Evolutionary conservation across 805 yeast species (phyloP), one percentile per base, ranked within the genome.

Genomic region (Metschnikowia proteae): DNA sequence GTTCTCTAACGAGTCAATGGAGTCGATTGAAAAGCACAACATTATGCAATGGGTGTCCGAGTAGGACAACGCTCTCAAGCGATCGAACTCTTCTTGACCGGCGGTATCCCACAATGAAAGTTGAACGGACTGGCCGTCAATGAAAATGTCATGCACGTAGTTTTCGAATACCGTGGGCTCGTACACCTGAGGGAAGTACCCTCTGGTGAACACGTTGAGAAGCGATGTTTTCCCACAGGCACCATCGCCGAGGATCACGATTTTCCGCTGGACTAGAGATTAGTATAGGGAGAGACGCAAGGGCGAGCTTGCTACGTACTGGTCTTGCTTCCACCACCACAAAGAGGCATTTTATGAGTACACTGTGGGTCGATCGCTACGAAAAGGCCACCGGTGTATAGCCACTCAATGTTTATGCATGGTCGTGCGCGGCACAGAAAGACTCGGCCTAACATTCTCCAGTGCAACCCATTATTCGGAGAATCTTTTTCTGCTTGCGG

Each of bases 101-200:
- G 99, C 99, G 5, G 99, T 92, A 66, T 92, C 99, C 99, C 99
- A 94, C 47, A 92, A 74, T 11, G 97, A 90, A 49, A 92, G 73
- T 62, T 91, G 96, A 60, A 92, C 87, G 43, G 94, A 89, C 65
- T 88, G 89, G 45, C 92, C 92, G 65, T 92, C 99, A 47, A 92
- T 90, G 70, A 88, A 92, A 55, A 92, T 94, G 65, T 92, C 98
- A 68, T 92, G 98, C 51, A 91, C 96, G 65, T 92, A 92, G 71
- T 92, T 92, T 65, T 92, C 98, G 69, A 94, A 92, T 34, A 92
- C 97, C 0, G 99, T 92, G 26, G 99, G 99, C 64, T 91, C 99
- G 67, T 92, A 92, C 22, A 92, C 98, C 65, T 94, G 97, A 6
- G 98, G 98, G 73, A 92, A 92, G 68, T 92, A 94, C 1, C 99